Base-by-base conservation (phyloP, 2,329 filamentous ascomycete species). In the Beauveria sp. region DNA sequence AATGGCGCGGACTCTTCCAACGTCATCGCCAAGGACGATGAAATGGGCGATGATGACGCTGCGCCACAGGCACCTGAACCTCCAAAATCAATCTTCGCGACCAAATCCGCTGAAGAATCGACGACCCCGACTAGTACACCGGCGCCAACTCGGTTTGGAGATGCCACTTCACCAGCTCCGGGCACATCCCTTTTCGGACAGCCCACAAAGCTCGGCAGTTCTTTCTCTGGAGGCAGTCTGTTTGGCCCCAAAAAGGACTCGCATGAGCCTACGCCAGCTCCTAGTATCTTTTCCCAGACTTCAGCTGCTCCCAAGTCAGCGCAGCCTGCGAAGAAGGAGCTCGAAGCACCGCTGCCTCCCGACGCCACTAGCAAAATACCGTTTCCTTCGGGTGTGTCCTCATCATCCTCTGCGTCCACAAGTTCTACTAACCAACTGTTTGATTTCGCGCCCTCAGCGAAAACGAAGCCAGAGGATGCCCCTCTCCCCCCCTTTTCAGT, bases 81-180 rank as follows among this genome's bases (percentile, higher is more conserved):
- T 22, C 72, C 3, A 67, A 75, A 22, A 71, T 75, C 18, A 65
- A 68, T 7, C 26, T 69, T 14, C 69, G 70, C 61, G 64, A 68
- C 58, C 26, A 59, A 47, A 26, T 7, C 55, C 14, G 48, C 37
- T 41, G 46, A 24, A 18, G 71, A 75, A 57, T 75, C 75, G n/a
- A 75, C 74, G 2, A 83, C 81, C 2, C 81, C 82, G 2, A 81
- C 77, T 5, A 75, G 77, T 12, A 83, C 81, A 0, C 81, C 82
- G 3, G 79, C 80, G 2, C 73, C 80, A 3, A 71, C 75, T 10
- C 79, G 77, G 63, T 81, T 82, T 63, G 72, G 72, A 9, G 75
- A 76, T 28, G 66, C 71, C 14, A 68, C 72, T 1, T 70, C 76
- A 3, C 65, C 76, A 28, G 66, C 70, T n/a, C 63, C 72, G 1